Percentiles rank a stretch among this genome's conserved stretches.
These are phyloP conservation scores for Leavenworthia alabamica DNA, from an alignment of 345 rosid genomes.

Conservation along the genomic window DNA sequence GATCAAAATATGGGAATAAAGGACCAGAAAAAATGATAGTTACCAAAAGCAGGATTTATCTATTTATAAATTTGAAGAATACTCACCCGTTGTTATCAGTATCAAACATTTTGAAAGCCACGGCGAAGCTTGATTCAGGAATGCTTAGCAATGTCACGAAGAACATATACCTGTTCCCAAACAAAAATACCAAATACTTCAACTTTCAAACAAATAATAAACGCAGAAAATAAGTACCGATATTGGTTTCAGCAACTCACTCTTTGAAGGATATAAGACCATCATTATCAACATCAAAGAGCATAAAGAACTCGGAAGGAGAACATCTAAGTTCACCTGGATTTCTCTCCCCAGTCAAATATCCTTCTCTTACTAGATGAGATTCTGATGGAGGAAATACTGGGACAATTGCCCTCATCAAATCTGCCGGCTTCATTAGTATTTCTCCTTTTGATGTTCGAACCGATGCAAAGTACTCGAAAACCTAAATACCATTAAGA, in stretches of 20 bases:
- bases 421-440: conserved; percentile 74
- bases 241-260: conserved; percentile 41
- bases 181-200: conserved; percentile 1
- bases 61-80: conserved; percentile 4
- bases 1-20: conserved; percentile 29
- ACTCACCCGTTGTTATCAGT: conserved; percentile 69
- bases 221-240: not conserved
- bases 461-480: conserved; percentile 79
- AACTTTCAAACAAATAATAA: not conserved
- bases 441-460: conserved; percentile 53
- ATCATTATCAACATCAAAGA: conserved; percentile 71
- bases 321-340: conserved; percentile 74
- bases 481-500: conserved; percentile 41
- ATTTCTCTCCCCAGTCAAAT: conserved; percentile 75
- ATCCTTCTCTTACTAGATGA: conserved; percentile 75
- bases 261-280: conserved; percentile 89
- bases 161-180: conserved; percentile 73
- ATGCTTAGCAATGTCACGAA: conserved; percentile 82
- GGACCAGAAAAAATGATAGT: conserved; percentile 17
- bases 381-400: conserved; percentile 97
- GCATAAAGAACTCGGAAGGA: conserved; percentile 86
- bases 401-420: conserved; percentile 90
- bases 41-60: conserved; percentile 16
- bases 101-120: conserved; percentile 93
- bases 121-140: conserved; percentile 79